Evolutionary conservation across 2,329 filamentous ascomycete species (phyloP).

Genomic region (Ceratocystis variospora): DNA sequence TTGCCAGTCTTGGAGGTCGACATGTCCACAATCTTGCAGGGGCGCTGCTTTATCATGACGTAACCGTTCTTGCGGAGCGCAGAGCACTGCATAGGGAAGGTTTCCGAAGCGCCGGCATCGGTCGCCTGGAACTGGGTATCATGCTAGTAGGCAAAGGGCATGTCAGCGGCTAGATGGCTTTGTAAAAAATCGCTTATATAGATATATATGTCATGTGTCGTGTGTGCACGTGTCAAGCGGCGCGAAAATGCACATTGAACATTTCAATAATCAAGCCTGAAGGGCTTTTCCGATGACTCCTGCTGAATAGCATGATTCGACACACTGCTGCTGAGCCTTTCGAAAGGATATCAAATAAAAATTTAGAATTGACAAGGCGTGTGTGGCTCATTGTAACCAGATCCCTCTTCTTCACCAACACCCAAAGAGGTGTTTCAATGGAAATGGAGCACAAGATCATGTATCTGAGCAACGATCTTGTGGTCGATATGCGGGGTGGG

Average conservation of each 20-base stretch:
- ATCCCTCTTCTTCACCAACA: background rate
- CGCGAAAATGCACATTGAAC: no score
- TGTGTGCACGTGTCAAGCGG: no score
- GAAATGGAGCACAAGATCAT: background rate
- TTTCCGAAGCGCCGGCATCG: constrained; percentile 90
- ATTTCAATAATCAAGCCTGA: no score
- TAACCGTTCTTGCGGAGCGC: constrained; percentile 98
- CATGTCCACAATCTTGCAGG: constrained; percentile 99
- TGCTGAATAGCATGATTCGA: background rate
- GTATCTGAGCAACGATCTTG: background rate
- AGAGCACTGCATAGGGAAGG: constrained; percentile 98
- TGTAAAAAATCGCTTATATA: background rate
- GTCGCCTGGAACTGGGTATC: constrained; percentile 71
- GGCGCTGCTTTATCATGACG: constrained; percentile 96
- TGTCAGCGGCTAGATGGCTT: constrained; percentile 10
- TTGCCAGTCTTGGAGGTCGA: constrained; percentile 99
- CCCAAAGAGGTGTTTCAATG: background rate
- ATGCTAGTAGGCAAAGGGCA: constrained; percentile 35
- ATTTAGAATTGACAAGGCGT: background rate
- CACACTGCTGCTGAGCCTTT: background rate
- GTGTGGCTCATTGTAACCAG: background rate
- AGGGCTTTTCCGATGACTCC: no score
- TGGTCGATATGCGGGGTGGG: background rate
- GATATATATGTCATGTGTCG: no score
- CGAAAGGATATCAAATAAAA: background rate